Evolutionary conservation across 805 yeast genomes (phyloP).

Genomic region (Wickerhamiella parazyma): DNA sequence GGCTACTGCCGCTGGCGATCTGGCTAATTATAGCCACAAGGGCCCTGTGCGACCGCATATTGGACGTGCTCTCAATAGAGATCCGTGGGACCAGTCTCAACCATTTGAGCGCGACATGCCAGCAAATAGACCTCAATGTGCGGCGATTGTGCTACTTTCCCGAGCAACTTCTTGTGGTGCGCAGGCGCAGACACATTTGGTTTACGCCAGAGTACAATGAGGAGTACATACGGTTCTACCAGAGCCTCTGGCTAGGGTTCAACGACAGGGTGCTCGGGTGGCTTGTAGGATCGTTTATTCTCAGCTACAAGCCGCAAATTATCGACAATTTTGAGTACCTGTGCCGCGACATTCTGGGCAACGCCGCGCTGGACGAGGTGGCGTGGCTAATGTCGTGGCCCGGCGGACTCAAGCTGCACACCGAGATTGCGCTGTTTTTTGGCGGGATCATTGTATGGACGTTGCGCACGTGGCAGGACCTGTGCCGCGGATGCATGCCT

Average conservation of each 20-base stretch:
- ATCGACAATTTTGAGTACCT: conserved; percentile 21
- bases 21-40: not conserved
- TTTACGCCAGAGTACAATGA: conserved; percentile 30
- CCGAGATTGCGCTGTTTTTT: conserved; percentile 69
- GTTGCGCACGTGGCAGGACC: conserved; percentile 47
- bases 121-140: conserved; percentile 65
- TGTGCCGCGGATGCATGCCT: conserved; percentile 6
- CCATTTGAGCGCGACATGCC: conserved; percentile 36
- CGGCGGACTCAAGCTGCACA: conserved; percentile 84
- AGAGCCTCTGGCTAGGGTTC: conserved; percentile 72
- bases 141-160: conserved; percentile 72
- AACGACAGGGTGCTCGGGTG: conserved; percentile 74
- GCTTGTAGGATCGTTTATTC: conserved; percentile 37
- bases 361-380: conserved; percentile 37
- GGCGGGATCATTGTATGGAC: conserved; percentile 85
- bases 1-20: not conserved
- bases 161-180: conserved; percentile 51
- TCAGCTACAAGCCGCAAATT: conserved; percentile 26
- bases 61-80: conserved; percentile 6
- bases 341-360: conserved; percentile 32
- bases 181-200: conserved; percentile 31
- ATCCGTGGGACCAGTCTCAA: conserved; percentile 11
- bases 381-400: conserved; percentile 78
- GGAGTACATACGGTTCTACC: conserved; percentile 53
- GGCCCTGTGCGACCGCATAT: not conserved